Evolutionary conservation across 495 filamentous ascomycete genomes (phyloP), one percentile per base, ranked within the genome.

Genomic region (Aspergillus nanangensis): DNA sequence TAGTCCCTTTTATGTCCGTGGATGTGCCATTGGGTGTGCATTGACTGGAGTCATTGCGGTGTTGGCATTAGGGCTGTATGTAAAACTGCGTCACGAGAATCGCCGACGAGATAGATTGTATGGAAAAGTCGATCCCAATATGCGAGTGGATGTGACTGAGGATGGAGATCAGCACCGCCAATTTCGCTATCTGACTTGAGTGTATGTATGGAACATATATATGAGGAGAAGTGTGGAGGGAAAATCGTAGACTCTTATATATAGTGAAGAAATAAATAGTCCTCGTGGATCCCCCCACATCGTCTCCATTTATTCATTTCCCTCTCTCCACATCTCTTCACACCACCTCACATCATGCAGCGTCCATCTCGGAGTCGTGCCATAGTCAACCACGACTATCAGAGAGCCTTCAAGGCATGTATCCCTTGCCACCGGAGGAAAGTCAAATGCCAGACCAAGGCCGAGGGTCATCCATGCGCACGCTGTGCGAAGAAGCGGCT

Each of bases 171-270:
- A 50, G 20, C 48, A 58, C 35, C 35, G 52, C 1, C 45, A 39
- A 4, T 63, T 63, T 40, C 56, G 60, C n/a, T 63, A 61, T 41
- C 15, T 63, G 42, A 53, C 50, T 41, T 61, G 44, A 50, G n/a
- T n/a, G n/a, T n/a, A n/a, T n/a, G n/a, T n/a, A n/a, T n/a, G n/a
- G n/a, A n/a, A n/a, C n/a, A n/a, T n/a, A n/a, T n/a, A n/a, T n/a
- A n/a, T n/a, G n/a, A n/a, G n/a, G n/a, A n/a, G n/a, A n/a, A n/a
- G n/a, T n/a, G n/a, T n/a, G n/a, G n/a, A n/a, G n/a, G n/a, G n/a
- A n/a, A n/a, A n/a, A n/a, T n/a, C n/a, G n/a, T n/a, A n/a, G n/a
- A n/a, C n/a, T n/a, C n/a, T n/a, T n/a, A n/a, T n/a, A n/a, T n/a
- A n/a, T n/a, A n/a, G n/a, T n/a, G n/a, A n/a, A n/a, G n/a, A n/a